phyloP scores from a whole-genome alignment of 805 yeast species.

The Pichia exigua region DNA sequence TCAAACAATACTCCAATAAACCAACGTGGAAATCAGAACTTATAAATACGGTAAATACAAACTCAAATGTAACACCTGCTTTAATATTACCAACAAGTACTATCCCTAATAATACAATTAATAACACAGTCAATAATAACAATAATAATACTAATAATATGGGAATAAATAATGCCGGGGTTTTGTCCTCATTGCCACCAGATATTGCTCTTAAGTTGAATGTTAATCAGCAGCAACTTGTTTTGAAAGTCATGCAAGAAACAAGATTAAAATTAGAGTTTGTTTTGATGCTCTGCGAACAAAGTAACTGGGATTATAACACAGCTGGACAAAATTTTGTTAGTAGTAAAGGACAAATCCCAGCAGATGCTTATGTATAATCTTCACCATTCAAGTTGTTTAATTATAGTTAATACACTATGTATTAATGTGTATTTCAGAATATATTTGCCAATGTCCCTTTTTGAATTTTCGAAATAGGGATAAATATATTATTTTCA shows the following conservation, averaged over 20 bases:
- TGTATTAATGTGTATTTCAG: not conserved
- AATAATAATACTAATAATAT: not conserved
- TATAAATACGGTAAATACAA: constrained; percentile 1
- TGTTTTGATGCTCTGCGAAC: constrained; percentile 77
- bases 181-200: constrained; percentile 33
- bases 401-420: not conserved
- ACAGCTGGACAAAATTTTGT: constrained; percentile 64
- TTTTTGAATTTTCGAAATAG: not conserved
- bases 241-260: constrained; percentile 56
- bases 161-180: constrained; percentile 13
- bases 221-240: constrained; percentile 53
- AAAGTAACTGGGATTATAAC: constrained; percentile 76
- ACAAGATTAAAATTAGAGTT: constrained; percentile 75
- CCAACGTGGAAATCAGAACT: constrained; percentile 42
- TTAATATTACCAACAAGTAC: not conserved
- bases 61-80: constrained; percentile 8
- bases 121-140: not conserved
- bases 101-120: not conserved
- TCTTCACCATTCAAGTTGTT: not conserved
- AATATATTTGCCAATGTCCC: not conserved
- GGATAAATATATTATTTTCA: not conserved
- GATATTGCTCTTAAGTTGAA: constrained; percentile 45
- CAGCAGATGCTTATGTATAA: constrained; percentile 44
- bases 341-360: constrained; percentile 47
- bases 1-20: constrained; percentile 51